Evolutionary conservation across 2,329 filamentous ascomycete species (phyloP).

Genomic region (Aaosphaeria arxii): DNA sequence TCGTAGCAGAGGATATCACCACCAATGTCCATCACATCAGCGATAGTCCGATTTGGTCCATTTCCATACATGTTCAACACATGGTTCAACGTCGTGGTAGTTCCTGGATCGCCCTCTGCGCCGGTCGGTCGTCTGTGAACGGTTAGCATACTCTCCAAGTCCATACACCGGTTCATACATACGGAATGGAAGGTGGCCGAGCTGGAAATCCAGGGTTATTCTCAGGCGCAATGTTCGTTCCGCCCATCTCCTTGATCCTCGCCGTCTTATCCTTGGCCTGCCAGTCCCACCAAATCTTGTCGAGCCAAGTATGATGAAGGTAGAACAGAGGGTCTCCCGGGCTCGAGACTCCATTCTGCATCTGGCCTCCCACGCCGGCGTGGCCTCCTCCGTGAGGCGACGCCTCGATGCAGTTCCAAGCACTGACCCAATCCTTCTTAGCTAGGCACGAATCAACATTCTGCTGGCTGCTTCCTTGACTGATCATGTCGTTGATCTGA

Average conservation of each 20-base stretch:
- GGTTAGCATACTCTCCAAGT: neutral
- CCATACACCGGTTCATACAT: neutral
- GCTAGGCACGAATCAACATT: conserved; percentile 9
- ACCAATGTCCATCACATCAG: conserved; percentile 16
- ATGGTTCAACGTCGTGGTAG: conserved; percentile 13
- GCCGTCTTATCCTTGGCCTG: conserved; percentile 6
- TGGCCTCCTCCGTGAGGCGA: conserved; percentile 12
- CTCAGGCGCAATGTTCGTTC: conserved; percentile 5
- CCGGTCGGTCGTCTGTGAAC: neutral
- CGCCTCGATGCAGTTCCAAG: conserved; percentile 13
- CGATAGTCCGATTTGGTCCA: conserved; percentile 11
- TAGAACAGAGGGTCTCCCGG: conserved; percentile 22
- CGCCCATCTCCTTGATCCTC: conserved; percentile 11
- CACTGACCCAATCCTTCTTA: conserved; percentile 3
- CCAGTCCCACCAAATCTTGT: conserved; percentile 21
- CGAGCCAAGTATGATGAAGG: conserved; percentile 18
- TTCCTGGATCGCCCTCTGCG: conserved; percentile 12
- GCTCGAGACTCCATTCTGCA: conserved; percentile 11
- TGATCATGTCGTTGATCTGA: conserved; percentile 5
- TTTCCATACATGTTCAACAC: conserved; percentile 13
- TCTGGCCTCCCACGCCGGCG: conserved; percentile 16
- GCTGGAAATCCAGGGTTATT: conserved; percentile 3
- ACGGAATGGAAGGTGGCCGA: conserved; percentile 5
- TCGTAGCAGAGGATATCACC: conserved; percentile 15
- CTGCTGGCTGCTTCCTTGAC: neutral